Conservation (phyloP, 2,329 filamentous ascomycete species). For the Fusarium heterosporum region DNA sequence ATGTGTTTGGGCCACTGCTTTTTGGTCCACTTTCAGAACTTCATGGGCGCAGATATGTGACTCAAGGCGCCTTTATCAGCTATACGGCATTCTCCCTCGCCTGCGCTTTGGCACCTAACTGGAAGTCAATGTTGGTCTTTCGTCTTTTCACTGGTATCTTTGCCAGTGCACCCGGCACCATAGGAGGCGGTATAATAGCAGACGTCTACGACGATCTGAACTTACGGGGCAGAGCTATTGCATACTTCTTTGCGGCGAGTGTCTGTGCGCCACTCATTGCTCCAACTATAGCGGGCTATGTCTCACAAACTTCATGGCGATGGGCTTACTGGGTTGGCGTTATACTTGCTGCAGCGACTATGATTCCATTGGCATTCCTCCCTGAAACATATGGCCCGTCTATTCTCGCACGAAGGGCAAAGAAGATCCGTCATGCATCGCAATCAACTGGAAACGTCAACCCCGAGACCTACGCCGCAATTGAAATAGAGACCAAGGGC, state of each 20-base stretch:
- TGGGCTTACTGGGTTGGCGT: constrained; percentile 56
- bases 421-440: neutral
- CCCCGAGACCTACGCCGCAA: neutral
- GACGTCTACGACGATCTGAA: constrained; percentile 56
- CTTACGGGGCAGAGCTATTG: constrained; percentile 50
- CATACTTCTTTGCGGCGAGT: constrained; percentile 53
- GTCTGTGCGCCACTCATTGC: constrained; percentile 56
- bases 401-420: constrained; percentile 13
- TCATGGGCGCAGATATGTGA: constrained; percentile 53
- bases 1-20: constrained; percentile 52
- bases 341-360: constrained; percentile 47
- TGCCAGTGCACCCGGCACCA: constrained; percentile 56
- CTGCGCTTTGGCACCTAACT: constrained; percentile 57
- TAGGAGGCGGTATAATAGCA: constrained; percentile 58
- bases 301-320: constrained; percentile 55
- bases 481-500: constrained; percentile 3
- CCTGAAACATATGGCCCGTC: constrained; percentile 38
- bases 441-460: neutral
- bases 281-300: constrained; percentile 59
- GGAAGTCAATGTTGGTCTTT: constrained; percentile 57
- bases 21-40: constrained; percentile 58
- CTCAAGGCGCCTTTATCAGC: constrained; percentile 62
- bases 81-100: constrained; percentile 55
- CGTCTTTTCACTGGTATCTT: constrained; percentile 55
- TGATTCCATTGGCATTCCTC: constrained; percentile 38